A percentile compares a stretch with the other conserved stretches of the same genome.
phyloP scores from a whole-genome alignment of 1,139 yeast species.

The Pichia sp. region DNA sequence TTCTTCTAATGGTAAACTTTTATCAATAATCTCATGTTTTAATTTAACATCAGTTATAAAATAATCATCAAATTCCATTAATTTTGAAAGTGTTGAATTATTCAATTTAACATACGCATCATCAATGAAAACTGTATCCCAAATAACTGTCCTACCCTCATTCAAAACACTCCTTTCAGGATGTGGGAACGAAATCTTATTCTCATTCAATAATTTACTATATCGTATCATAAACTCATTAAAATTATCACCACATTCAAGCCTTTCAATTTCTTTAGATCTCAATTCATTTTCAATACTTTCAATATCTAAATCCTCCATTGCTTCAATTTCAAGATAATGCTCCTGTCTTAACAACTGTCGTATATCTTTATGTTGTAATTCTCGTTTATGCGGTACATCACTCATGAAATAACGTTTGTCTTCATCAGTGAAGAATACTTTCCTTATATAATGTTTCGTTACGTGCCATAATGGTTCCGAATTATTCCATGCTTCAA shows the following conservation, averaged over 20 bases:
- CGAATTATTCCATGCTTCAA: conserved; percentile 1
- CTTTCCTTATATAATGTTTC: conserved; percentile 1
- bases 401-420: neutral
- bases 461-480: conserved; percentile 16
- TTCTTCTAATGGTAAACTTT: conserved; percentile 13
- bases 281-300: conserved; percentile 5
- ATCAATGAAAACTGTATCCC: conserved; percentile 19
- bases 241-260: conserved; percentile 2
- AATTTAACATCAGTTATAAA: conserved; percentile 20
- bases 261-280: neutral
- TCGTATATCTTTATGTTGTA: conserved; percentile 8
- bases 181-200: conserved; percentile 14
- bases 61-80: conserved; percentile 18
- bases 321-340: conserved; percentile 10
- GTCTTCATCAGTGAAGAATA: neutral
- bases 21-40: conserved; percentile 18
- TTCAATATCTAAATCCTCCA: conserved; percentile 6
- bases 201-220: conserved; percentile 10
- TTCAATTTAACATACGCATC: conserved; percentile 15
- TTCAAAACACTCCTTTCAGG: conserved; percentile 17
- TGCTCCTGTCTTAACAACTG: conserved; percentile 12
- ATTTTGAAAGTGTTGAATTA: conserved; percentile 8
- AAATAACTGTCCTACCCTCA: conserved; percentile 22
- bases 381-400: neutral
- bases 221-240: conserved; percentile 15